Conservation (phyloP, 352 stramenopile genomes). For the Phytophthora pinifolia region DNA sequence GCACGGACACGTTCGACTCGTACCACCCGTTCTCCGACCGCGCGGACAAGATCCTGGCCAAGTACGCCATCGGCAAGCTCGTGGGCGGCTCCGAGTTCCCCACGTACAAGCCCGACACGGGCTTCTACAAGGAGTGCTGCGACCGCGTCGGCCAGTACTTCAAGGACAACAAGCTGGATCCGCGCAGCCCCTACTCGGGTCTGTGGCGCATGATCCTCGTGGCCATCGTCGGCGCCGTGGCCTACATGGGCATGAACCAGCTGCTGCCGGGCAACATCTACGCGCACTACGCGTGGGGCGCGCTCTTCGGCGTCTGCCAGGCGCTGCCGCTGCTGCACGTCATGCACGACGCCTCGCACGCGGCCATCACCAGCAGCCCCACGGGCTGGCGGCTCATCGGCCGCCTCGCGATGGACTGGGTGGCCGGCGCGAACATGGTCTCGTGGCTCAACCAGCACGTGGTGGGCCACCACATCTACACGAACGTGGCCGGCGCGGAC, state of each 20-base stretch:
- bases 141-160: constrained; percentile 89
- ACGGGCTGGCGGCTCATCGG: constrained; percentile 74
- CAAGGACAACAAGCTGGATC: constrained; percentile 87
- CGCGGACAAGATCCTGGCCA: constrained; percentile 78
- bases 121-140: constrained; percentile 90
- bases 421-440: constrained; percentile 89
- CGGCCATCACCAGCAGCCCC: constrained; percentile 82
- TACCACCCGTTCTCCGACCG: constrained; percentile 90
- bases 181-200: constrained; percentile 74
- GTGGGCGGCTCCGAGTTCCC: constrained; percentile 85
- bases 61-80: constrained; percentile 87
- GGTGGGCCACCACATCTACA: constrained; percentile 96
- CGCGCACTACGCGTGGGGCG: constrained; percentile 71
- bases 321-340: constrained; percentile 90
- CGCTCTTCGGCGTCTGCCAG: constrained; percentile 89
- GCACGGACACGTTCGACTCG: constrained; percentile 89
- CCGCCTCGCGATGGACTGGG: constrained; percentile 90
- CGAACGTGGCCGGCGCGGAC: constrained; percentile 92
- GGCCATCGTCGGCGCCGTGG: constrained; percentile 52
- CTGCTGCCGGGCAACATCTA: constrained; percentile 51
- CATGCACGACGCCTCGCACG: constrained; percentile 94
- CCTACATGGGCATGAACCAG: constrained; percentile 82
- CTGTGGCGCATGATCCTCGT: constrained; percentile 90
- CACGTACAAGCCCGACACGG: constrained; percentile 88
- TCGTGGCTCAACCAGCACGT: constrained; percentile 96